Evolutionary conservation across 73 alveolate species (phyloP).

Genomic region (Effrenium voratum): DNA sequence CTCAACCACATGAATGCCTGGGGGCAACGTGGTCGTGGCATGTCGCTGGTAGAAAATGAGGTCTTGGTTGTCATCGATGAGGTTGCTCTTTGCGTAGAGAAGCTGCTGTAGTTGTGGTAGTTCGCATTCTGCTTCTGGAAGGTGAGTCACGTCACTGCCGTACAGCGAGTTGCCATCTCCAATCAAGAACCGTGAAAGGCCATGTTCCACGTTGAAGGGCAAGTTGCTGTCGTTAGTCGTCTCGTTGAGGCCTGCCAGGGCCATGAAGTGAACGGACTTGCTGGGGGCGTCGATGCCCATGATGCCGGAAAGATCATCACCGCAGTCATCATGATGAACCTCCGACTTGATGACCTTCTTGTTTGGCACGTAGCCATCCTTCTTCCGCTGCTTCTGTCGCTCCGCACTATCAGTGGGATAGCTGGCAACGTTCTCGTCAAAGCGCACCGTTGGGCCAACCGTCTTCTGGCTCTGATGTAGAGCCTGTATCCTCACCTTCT

Average conservation of each 20-base stretch:
- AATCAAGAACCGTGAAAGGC: not conserved
- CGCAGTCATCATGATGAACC: not conserved
- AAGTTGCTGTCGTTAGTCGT: not conserved
- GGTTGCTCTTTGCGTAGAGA: not conserved
- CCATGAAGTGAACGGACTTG: no score
- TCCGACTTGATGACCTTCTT: not conserved
- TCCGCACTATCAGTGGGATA: conserved; percentile 28
- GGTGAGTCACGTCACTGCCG: not conserved
- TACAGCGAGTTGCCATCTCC: no score
- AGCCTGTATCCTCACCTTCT: no score
- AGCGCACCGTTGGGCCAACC: no score
- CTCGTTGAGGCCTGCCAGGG: not conserved
- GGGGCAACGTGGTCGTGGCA: not conserved
- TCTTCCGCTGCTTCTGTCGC: conserved; percentile 4
- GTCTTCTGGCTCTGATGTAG: no score
- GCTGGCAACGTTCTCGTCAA: no score
- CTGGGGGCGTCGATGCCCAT: not conserved
- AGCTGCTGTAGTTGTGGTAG: no score
- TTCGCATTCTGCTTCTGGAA: no score
- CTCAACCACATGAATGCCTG: not conserved
- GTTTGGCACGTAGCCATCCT: not conserved
- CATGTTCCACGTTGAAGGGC: no score
- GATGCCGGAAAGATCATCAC: conserved; percentile 37
- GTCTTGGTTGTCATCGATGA: not conserved
- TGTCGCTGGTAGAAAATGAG: no score